Evolutionary conservation across 2,329 filamentous ascomycete species (phyloP).

Genomic region (Colletotrichum camelliae): DNA sequence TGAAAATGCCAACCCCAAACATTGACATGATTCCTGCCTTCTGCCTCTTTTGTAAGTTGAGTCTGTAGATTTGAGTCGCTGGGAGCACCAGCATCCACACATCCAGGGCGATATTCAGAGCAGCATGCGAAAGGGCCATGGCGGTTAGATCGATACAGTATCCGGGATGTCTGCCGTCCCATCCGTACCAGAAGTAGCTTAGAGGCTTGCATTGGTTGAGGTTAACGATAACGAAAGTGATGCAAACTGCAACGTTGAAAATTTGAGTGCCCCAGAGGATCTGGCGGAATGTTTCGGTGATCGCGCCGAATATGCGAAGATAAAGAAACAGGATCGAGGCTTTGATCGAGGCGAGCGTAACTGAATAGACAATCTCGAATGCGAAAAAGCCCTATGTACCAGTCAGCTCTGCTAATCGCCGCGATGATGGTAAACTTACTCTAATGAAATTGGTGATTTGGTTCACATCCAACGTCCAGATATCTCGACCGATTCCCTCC

Average conservation of each 20-base stretch:
- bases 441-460: not conserved
- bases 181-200: conserved; percentile 14
- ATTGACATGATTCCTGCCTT: conserved; percentile 15
- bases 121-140: conserved; percentile 2
- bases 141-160: conserved; percentile 5
- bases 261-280: conserved; percentile 24
- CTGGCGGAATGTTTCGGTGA: conserved; percentile 26
- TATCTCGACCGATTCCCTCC: not conserved
- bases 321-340: conserved; percentile 42
- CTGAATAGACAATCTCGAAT: conserved; percentile 3
- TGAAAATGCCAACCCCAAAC: conserved; percentile 11
- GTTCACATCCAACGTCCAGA: not conserved
- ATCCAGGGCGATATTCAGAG: conserved; percentile 4
- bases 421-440: not conserved
- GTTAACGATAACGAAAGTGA: conserved; percentile 37
- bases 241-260: conserved; percentile 12
- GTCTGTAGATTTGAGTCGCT: conserved; percentile 9
- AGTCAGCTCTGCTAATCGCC: not conserved
- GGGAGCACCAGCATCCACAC: conserved; percentile 11
- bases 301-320: conserved; percentile 39
- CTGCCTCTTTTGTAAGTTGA: conserved; percentile 15
- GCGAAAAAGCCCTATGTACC: conserved; percentile 2
- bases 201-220: conserved; percentile 29
- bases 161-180: conserved; percentile 1
- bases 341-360: conserved; percentile 43